phyloP scores from a whole-genome alignment of 2,329 filamentous ascomycete species.

The Huntiella decipiens region DNA sequence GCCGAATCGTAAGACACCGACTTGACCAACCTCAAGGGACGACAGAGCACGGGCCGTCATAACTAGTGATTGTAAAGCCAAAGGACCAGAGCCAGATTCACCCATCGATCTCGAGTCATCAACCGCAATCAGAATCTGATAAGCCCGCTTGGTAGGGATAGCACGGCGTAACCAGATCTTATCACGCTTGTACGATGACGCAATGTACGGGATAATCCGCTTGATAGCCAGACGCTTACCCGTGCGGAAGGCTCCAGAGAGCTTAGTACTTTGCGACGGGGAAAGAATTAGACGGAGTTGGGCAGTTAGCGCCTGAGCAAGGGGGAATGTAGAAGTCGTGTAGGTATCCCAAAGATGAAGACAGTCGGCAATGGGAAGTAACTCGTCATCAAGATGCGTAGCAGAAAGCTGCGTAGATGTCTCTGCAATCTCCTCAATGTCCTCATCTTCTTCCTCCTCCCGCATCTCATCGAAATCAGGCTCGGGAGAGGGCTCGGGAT shows the following conservation, averaged over 20 bases:
- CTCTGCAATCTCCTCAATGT: constrained; percentile 31
- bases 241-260: constrained; percentile 89
- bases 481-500: constrained; percentile 27
- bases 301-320: constrained; percentile 78
- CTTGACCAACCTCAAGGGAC: constrained; percentile 86
- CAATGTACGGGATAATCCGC: constrained; percentile 97
- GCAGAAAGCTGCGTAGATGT: constrained; percentile 46
- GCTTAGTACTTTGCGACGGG: constrained; percentile 85
- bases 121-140: constrained; percentile 93
- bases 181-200: constrained; percentile 93
- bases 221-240: constrained; percentile 98
- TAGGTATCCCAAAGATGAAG: constrained; percentile 69
- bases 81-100: constrained; percentile 51
- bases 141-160: constrained; percentile 79
- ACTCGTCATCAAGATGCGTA: constrained; percentile 45
- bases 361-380: constrained; percentile 35
- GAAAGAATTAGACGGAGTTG: constrained; percentile 90
- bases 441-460: constrained; percentile 25
- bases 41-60: constrained; percentile 72
- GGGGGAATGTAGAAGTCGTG: constrained; percentile 64
- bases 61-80: constrained; percentile 87
- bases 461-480: constrained; percentile 20
- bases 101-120: constrained; percentile 94
- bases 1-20: constrained; percentile 84
- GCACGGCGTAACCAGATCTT: constrained; percentile 98